Evolutionary conservation across 345 rosid genomes (phyloP), one percentile per base, ranked within the genome.

Genomic region (Zanthoxylum bungeanum): DNA sequence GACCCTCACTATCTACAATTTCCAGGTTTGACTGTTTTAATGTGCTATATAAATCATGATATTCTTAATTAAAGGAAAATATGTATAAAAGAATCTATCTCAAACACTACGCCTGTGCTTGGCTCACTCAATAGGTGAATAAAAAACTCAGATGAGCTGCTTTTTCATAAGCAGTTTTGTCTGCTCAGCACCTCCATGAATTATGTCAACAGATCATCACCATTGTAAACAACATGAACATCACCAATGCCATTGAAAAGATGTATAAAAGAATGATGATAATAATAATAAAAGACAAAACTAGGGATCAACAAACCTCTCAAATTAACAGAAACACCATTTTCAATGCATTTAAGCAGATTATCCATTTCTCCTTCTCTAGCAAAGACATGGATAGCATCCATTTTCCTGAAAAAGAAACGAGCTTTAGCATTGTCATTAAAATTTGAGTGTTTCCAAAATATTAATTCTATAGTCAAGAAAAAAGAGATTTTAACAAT

Each of bases 1-100:
- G 87, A 60, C 98, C 93, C 81, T 92, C 97, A 72, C 98, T 87
- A 74, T 92, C 98, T 92, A 88, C 65, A 83, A 78, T 65, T 79
- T 73, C 73, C 68, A 59, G 24, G 14, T 6, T 30, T 28, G 72
- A 72, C 22, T 24, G 19, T 70, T 70, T n/a, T 44, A 60, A 59
- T 46, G 50, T 21, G 42, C 33, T n/a, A 69, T 16, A 58, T 22
- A 44, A 46, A 46, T 11, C 30, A 42, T 12, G 28, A 44, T 7
- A 31, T 7, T 44, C 57, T 28, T 33, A 19, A 31, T 30, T 30
- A 51, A 60, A 12, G 16, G 4, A 57, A 36, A 28, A 52, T 64
- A 24, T 10, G 34, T 36, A 30, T 22, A 67, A 31, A 31, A 22
- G 2, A 60, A 24, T 24, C 44, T 8, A 57, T 42, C 28, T 28